Base-by-base conservation (phyloP, 2,329 filamentous ascomycete species). In the Sclerotinia borealis region DNA sequence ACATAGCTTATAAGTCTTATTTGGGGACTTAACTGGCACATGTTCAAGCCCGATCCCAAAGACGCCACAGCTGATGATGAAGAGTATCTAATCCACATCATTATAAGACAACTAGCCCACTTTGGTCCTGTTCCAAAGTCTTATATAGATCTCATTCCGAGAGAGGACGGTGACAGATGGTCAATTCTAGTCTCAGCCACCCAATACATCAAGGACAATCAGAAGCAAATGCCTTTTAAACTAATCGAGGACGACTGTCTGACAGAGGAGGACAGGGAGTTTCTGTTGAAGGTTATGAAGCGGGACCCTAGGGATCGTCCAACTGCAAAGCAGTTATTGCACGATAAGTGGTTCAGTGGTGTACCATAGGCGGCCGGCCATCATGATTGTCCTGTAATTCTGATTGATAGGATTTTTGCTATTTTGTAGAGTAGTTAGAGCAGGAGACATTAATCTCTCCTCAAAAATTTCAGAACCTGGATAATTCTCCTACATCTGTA, bases 331-430 rank as follows among this genome's bases (percentile, higher is more conserved):
- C 59, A 72, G 63, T 67, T 72, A 37, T 65, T 72, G 63, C 49
- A 68, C 47, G 69, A 71, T 67, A 62, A 68, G 43, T 70, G 67
- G 67, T 68, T 77, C 70, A 63, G 56, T 63, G 64, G 61, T 64
- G 66, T 68, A 41, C 61, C 56, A 60, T 68, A 67, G 58, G n/a
- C n/a, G n/a, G n/a, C n/a, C n/a, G n/a, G n/a, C n/a, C n/a, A n/a
- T n/a, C n/a, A n/a, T n/a, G n/a, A n/a, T n/a, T n/a, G n/a, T n/a
- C n/a, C n/a, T n/a, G n/a, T n/a, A n/a, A n/a, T n/a, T n/a, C n/a
- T n/a, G n/a, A n/a, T n/a, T n/a, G n/a, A n/a, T n/a, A n/a, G n/a
- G n/a, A n/a, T n/a, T n/a, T n/a, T n/a, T n/a, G n/a, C n/a, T n/a
- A n/a, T n/a, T n/a, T n/a, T n/a, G n/a, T n/a, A n/a, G n/a, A n/a